A percentile compares a stretch with the other conserved stretches of the same genome.
These are phyloP conservation scores for Pulicaria dysenterica DNA, from an alignment of 129 eudicot genomes.

Conservation along the genomic window DNA sequence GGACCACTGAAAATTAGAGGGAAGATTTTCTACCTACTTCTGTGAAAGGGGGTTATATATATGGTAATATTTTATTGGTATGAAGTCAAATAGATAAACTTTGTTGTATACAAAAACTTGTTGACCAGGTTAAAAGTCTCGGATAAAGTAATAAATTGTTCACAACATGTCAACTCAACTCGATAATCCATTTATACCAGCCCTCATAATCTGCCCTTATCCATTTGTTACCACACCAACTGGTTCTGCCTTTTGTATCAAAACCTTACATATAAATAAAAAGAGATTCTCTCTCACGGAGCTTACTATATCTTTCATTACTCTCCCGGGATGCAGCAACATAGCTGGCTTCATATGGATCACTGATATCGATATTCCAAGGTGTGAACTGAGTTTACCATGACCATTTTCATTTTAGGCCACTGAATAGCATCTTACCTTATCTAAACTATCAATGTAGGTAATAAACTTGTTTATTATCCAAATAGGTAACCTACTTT, in stretches of 20 bases:
- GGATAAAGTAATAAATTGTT: background rate
- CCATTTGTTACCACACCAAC: background rate
- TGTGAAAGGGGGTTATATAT: background rate
- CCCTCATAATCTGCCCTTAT: too few relatives aligned
- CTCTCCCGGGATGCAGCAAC: conserved; percentile 51
- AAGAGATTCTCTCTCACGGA: background rate
- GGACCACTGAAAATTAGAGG: conserved; percentile 2
- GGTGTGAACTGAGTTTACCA: conserved; percentile 44
- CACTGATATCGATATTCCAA: conserved; percentile 72
- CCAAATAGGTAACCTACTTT: too few relatives aligned
- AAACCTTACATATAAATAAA: background rate
- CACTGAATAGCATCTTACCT: too few relatives aligned
- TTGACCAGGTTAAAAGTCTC: background rate
- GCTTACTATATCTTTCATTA: conserved; percentile 8
- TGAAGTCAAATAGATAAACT: background rate
- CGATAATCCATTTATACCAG: background rate
- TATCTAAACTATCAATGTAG: too few relatives aligned
- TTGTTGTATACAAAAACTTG: background rate
- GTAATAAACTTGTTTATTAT: too few relatives aligned
- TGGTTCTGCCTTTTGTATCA: background rate
- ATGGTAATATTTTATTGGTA: background rate
- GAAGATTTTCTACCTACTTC: background rate
- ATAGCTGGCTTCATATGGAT: conserved; percentile 92
- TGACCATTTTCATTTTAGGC: background rate
- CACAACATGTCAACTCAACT: background rate